Evolutionary conservation across 495 filamentous ascomycete species (phyloP).

Genomic region (Pyrenula massariospora): DNA sequence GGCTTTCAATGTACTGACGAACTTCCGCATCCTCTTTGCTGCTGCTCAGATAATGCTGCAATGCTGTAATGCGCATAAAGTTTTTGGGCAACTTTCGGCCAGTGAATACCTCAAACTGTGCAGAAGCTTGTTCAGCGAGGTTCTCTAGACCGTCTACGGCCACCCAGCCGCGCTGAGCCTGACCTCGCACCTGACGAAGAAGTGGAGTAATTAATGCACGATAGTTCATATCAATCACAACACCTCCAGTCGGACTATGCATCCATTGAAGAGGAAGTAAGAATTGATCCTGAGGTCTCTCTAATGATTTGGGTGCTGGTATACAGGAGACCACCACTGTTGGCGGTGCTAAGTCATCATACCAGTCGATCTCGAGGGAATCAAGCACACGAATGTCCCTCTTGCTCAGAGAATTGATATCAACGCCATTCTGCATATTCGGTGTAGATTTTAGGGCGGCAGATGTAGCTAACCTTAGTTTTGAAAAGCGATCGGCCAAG

Average conservation of each 20-base stretch:
- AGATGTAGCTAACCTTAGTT: no score
- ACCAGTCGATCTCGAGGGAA: conserved; percentile 50
- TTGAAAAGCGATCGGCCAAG: conserved; percentile 59
- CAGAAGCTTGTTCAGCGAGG: conserved; percentile 67
- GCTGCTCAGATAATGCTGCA: no score
- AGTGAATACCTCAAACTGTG: conserved; percentile 72
- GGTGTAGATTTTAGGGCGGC: conserved; percentile 39
- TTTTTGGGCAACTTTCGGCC: conserved; percentile 63
- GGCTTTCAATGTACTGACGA: conserved; percentile 1
- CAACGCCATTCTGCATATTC: conserved; percentile 7
- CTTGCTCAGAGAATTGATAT: conserved; percentile 21
- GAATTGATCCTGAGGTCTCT: conserved; percentile 53
- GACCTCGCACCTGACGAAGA: conserved; percentile 46
- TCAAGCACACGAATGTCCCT: conserved; percentile 45
- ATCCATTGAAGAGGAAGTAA: conserved; percentile 62
- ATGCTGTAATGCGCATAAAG: conserved; percentile 42
- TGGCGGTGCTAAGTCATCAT: conserved; percentile 46
- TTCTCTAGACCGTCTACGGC: conserved; percentile 68
- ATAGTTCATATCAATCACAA: conserved; percentile 56
- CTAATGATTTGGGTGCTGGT: conserved; percentile 52
- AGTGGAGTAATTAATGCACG: conserved; percentile 40
- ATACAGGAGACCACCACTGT: conserved; percentile 68
- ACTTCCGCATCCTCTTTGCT: no score
- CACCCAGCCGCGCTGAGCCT: conserved; percentile 45
- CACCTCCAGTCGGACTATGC: conserved; percentile 63